phyloP scores from a whole-genome alignment of 177 flowering plant genomes.

The Vitis hybrid region DNA sequence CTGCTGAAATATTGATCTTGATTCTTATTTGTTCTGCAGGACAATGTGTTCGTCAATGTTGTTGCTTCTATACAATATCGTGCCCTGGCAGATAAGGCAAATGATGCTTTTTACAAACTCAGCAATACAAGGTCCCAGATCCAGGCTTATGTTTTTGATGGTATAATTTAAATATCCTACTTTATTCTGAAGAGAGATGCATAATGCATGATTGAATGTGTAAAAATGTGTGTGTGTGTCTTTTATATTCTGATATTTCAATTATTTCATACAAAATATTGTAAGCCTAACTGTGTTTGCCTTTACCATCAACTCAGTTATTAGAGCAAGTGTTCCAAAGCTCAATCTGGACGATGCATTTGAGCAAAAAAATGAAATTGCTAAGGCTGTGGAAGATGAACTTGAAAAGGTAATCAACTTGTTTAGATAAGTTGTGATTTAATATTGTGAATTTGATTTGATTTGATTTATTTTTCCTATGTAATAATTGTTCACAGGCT shows the following conservation, averaged over 20 bases:
- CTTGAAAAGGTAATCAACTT: conserved; percentile 61
- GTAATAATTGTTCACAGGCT: conserved; percentile 45
- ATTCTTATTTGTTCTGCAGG: conserved; percentile 15
- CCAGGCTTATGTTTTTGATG: conserved; percentile 89
- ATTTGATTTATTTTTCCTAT: neutral
- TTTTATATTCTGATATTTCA: neutral
- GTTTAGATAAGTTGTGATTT: neutral
- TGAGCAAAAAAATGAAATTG: conserved; percentile 87
- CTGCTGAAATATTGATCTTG: neutral
- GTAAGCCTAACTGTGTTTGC: neutral
- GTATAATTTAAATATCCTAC: conserved; percentile 29
- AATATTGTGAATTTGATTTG: neutral
- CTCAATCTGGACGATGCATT: conserved; percentile 72
- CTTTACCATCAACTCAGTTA: conserved; percentile 38
- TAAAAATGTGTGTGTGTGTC: too few species aligned
- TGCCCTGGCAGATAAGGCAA: conserved; percentile 76
- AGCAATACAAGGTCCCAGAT: conserved; percentile 74
- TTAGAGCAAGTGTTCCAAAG: conserved; percentile 80
- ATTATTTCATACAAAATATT: neutral
- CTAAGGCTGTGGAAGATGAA: conserved; percentile 79
- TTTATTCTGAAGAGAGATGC: neutral
- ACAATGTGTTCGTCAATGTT: conserved; percentile 79
- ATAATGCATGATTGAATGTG: too few species aligned
- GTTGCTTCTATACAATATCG: conserved; percentile 86
- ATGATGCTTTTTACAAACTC: conserved; percentile 83